Base-by-base conservation (phyloP, 441 rosid species). In the Manihot esculenta region DNA sequence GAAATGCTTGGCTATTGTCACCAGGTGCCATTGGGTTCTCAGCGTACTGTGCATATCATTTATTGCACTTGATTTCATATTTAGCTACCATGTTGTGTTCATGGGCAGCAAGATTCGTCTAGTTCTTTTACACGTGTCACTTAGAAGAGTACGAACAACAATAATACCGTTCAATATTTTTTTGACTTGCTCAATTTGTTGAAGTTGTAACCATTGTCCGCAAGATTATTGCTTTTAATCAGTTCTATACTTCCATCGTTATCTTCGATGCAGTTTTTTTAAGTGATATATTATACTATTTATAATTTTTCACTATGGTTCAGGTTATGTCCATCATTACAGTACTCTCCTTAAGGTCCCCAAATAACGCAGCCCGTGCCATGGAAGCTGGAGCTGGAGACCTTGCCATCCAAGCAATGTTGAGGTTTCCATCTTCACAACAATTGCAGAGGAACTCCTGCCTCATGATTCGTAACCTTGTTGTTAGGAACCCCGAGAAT, bases 321-420 rank as follows among this genome's bases (percentile, higher is more conserved):
- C 80, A 92, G 99, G 96, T 91, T 23, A 88, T 94, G 97, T 69
- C 86, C 23, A 68, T 89, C 72, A 82, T 94, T 42, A 81, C 92
- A 47, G 85, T 89, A 53, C 87, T 94, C 75, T 94, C 88, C 79
- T 79, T 94, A 82, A 89, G 99, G 82, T 88, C 93, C 68, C 93
- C 98, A 5, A 93, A 89, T 24, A 92, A 88, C 69, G 97, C 97
- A 72, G 83, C 91, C 64, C 76, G 85, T 57, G 98, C 99, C 38
- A 80, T 91, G 66, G 98, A 90, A 84, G 94, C 97, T 4, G 99
- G 99, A 76, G 97, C 97, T 18, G 99, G 98, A 68, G 98, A 94
- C 67, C 80, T 89, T 63, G 94, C 96, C 10, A 73, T 89, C 45
- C 94, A 92, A 79, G 90, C 93, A 78, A 94, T 94, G 99, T 82